These are phyloP conservation scores for Amanita phalloides DNA, from an alignment of 768 basidiomycete species.

Conservation along the genomic window DNA sequence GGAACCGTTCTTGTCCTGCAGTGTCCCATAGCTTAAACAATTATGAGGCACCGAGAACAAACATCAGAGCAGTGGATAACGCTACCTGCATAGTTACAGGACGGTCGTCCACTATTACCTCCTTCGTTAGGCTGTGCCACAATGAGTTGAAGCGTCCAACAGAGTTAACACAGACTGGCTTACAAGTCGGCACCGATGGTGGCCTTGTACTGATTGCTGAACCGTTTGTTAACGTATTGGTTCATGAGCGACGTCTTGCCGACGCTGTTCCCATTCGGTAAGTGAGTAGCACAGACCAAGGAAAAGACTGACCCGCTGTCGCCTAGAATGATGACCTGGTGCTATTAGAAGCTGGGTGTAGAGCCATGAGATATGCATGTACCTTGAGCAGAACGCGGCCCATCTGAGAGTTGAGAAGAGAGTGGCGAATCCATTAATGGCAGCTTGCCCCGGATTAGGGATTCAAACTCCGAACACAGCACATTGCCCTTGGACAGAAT, in stretches of 20 bases:
- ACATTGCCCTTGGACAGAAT: conserved; percentile 27
- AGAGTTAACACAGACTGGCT: conserved; percentile 17
- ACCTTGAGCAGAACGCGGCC: conserved; percentile 86
- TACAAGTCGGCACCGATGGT: conserved; percentile 97
- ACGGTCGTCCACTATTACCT: conserved; percentile 97
- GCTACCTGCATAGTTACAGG: conserved; percentile 96
- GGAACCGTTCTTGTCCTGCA: conserved; percentile 98
- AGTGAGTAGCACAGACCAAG: not conserved
- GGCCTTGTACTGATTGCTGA: conserved; percentile 99
- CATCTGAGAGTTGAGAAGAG: conserved; percentile 30
- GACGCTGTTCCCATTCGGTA: conserved; percentile 43
- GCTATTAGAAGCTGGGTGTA: conserved; percentile 2
- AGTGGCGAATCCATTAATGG: conserved; percentile 6
- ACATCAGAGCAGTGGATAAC: conserved; percentile 4
- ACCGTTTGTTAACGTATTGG: conserved; percentile 99
- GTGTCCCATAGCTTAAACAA: conserved; percentile 87
- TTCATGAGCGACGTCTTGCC: conserved; percentile 99
- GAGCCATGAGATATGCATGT: conserved; percentile 2
- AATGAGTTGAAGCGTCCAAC: conserved; percentile 10
- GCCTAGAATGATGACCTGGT: conserved; percentile 95
- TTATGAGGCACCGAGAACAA: not conserved
- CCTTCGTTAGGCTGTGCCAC: conserved; percentile 75
- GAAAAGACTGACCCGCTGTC: conserved; percentile 75
- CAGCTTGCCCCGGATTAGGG: conserved; percentile 15
- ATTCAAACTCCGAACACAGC: conserved; percentile 31